phyloP scores from a whole-genome alignment of 345 rosid species.

The Zanthoxylum bungeanum region DNA sequence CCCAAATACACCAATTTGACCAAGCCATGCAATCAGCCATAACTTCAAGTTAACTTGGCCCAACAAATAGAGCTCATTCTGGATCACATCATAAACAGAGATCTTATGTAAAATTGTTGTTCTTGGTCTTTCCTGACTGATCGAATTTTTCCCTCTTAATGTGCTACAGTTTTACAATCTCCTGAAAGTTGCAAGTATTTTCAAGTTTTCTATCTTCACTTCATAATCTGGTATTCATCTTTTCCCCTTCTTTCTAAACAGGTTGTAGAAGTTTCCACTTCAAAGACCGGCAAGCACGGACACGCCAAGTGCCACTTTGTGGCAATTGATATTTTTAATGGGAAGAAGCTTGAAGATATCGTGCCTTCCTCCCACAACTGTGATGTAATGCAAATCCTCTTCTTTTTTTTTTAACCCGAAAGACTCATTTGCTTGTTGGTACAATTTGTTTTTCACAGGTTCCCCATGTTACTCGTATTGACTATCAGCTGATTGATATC shows the following conservation, averaged over 20 bases:
- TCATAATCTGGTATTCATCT: neutral
- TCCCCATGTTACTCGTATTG: slow-evolving; percentile 69
- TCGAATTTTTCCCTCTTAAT: too few relatives aligned
- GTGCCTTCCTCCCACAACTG: slow-evolving; percentile 77
- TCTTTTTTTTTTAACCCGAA: neutral
- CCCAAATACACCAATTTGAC: too few relatives aligned
- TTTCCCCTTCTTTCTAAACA: slow-evolving; percentile 15
- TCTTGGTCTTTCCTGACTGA: neutral
- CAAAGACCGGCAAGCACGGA: slow-evolving; percentile 79
- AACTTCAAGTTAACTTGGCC: too few relatives aligned
- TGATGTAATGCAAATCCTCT: slow-evolving; percentile 40
- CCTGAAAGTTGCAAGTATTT: neutral
- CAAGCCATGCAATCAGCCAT: too few relatives aligned
- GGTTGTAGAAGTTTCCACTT: slow-evolving; percentile 81
- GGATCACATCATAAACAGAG: too few relatives aligned
- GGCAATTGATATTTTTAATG: slow-evolving; percentile 65
- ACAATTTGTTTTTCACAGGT: slow-evolving; percentile 36
- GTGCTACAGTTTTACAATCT: neutral
- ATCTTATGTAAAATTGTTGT: neutral
- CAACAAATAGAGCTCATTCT: too few relatives aligned
- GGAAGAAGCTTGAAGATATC: slow-evolving; percentile 72
- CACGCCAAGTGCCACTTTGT: slow-evolving; percentile 85
- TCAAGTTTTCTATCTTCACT: neutral
- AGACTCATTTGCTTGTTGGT: too few relatives aligned
- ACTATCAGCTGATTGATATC: slow-evolving; percentile 72